These are phyloP conservation scores for Serpula lacrymans DNA, from an alignment of 768 basidiomycete genomes.

Conservation along the genomic window DNA sequence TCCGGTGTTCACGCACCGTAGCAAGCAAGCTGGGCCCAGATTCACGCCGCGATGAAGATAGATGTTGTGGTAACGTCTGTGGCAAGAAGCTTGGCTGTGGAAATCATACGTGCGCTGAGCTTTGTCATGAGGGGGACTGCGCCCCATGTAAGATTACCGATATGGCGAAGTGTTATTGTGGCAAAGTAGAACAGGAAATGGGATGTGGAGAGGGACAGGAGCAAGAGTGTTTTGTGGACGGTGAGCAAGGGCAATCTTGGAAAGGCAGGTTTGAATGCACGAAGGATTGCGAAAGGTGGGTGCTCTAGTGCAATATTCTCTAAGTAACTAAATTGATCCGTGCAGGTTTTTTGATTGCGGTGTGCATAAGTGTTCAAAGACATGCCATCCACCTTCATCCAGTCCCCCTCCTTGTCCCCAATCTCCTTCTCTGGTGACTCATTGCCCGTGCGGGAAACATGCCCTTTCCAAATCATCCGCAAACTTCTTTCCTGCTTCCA, in stretches of 20 bases:
- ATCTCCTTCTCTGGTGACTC: conserved; percentile 62
- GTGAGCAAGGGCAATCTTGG: conserved; percentile 51
- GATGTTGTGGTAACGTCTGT: conserved; percentile 38
- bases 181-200: conserved; percentile 54
- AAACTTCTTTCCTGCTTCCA: conserved; percentile 33
- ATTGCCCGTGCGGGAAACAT: conserved; percentile 82
- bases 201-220: conserved; percentile 64
- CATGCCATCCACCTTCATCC: conserved; percentile 74
- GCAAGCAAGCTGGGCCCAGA: conserved; percentile 5
- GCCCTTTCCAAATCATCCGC: conserved; percentile 36
- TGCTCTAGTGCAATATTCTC: conserved; percentile 2
- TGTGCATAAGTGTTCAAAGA: conserved; percentile 64
- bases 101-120: conserved; percentile 62
- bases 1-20: conserved; percentile 49
- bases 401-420: conserved; percentile 62
- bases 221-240: conserved; percentile 33
- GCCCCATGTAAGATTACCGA: conserved; percentile 56
- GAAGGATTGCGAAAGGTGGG: conserved; percentile 54
- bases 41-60: conserved; percentile 5
- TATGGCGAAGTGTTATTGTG: conserved; percentile 74
- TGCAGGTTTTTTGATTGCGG: conserved; percentile 71
- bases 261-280: conserved; percentile 64
- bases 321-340: conserved; percentile 2
- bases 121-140: conserved; percentile 81
- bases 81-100: conserved; percentile 56